A percentile compares a stretch with the other conserved stretches of the same genome.
These are phyloP conservation scores for Talaromyces marneffei DNA, from an alignment of 2,329 filamentous ascomycete species.

Conservation along the genomic window DNA sequence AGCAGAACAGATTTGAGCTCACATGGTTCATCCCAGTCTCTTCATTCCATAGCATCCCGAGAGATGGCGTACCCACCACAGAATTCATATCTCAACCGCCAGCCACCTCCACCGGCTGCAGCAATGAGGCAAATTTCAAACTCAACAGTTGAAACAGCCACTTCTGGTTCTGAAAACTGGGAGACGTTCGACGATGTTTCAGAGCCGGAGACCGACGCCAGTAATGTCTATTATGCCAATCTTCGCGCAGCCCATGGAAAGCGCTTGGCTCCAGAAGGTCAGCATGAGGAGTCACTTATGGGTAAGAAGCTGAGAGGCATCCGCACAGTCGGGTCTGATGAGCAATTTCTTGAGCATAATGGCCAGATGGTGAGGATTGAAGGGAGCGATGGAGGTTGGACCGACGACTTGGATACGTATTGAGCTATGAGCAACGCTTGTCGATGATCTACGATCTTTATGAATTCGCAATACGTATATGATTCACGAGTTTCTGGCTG, in stretches of 20 bases:
- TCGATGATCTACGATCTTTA: slow-evolving; percentile 15
- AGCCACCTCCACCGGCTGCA: slow-evolving; percentile 27
- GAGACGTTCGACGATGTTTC: slow-evolving; percentile 88
- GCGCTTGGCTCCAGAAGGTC: slow-evolving; percentile 46
- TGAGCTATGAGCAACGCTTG: slow-evolving; percentile 17
- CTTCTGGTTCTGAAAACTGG: slow-evolving; percentile 92
- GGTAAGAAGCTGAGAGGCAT: slow-evolving; percentile 22
- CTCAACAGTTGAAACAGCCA: slow-evolving; percentile 56
- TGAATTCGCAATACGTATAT: neutral
- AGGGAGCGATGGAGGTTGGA: slow-evolving; percentile 51
- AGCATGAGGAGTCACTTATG: slow-evolving; percentile 35
- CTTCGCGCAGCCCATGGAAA: slow-evolving; percentile 64
- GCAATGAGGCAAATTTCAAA: slow-evolving; percentile 63
- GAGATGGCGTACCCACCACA: slow-evolving; percentile 30
- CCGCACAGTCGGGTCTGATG: slow-evolving; percentile 25
- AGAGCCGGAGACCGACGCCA: slow-evolving; percentile 66
- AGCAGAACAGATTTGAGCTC: slow-evolving; percentile 34
- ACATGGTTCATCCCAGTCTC: slow-evolving; percentile 40
- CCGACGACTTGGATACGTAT: slow-evolving; percentile 45
- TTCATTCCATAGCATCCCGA: slow-evolving; percentile 34
- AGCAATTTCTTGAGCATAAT: slow-evolving; percentile 36
- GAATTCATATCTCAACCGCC: slow-evolving; percentile 31
- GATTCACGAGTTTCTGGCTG: slow-evolving; percentile 9
- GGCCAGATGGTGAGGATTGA: slow-evolving; percentile 42
- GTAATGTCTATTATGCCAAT: slow-evolving; percentile 75